phyloP scores from a whole-genome alignment of 1,284 basidiomycete species.

The Cryptococcus floricola region DNA sequence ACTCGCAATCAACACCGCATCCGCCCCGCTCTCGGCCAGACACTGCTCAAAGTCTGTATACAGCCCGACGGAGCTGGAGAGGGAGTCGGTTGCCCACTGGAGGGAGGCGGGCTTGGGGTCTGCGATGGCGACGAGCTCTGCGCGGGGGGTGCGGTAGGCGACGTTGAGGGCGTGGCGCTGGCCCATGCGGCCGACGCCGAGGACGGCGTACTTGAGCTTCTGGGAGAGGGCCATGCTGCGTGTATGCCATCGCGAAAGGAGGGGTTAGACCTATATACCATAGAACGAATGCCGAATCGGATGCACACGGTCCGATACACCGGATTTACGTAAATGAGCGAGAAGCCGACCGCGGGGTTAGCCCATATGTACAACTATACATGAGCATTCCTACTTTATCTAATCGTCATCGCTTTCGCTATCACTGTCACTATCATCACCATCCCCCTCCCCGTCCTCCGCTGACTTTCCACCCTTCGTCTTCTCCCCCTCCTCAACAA shows the following conservation, averaged over 20 bases:
- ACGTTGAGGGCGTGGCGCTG: conserved; percentile 22
- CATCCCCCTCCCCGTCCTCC: neutral
- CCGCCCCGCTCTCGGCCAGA: conserved; percentile 8
- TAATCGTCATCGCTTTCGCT: neutral
- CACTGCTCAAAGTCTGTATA: conserved; percentile 5
- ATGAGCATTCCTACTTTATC: neutral
- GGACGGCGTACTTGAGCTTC: conserved; percentile 19
- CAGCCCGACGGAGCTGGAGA: conserved; percentile 7
- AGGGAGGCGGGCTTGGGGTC: conserved; percentile 9
- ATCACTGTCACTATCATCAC: conserved; percentile 1
- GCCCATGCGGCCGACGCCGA: conserved; percentile 33
- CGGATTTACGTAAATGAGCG: too few species aligned
- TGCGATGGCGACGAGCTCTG: conserved; percentile 21
- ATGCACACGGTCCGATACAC: too few species aligned
- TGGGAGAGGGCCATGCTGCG: neutral
- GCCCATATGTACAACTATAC: too few species aligned
- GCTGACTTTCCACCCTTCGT: neutral
- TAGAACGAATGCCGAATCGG: too few species aligned
- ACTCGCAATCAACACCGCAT: conserved; percentile 29
- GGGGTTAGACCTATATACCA: too few species aligned
- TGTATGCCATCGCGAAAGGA: too few species aligned
- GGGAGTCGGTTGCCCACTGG: conserved; percentile 10
- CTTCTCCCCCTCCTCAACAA: neutral
- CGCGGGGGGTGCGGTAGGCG: conserved; percentile 15
- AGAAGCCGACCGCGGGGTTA: too few species aligned